Evolutionary conservation across 2,329 filamentous ascomycete genomes (phyloP).

Genomic region (Graphium sp.): DNA sequence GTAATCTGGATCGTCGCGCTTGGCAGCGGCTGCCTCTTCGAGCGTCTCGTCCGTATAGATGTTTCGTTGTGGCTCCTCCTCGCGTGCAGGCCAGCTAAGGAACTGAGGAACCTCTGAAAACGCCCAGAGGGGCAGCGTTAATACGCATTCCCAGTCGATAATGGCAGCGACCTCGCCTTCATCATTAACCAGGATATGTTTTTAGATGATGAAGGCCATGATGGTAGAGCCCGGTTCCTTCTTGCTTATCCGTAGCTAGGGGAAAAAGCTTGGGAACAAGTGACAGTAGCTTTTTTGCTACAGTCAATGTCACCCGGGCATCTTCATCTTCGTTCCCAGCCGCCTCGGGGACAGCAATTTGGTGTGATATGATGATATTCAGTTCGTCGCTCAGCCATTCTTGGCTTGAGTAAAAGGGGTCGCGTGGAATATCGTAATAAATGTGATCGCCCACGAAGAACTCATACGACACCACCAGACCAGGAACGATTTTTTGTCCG

Average conservation of each 20-base stretch:
- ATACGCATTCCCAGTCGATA: slow-evolving; percentile 25
- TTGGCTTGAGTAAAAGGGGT: slow-evolving; percentile 18
- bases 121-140: slow-evolving; percentile 19
- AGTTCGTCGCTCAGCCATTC: slow-evolving; percentile 18
- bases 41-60: slow-evolving; percentile 12
- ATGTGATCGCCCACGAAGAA: slow-evolving; percentile 16
- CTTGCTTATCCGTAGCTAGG: slow-evolving; percentile 7
- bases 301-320: slow-evolving; percentile 9
- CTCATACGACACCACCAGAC: slow-evolving; percentile 13
- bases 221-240: slow-evolving; percentile 16
- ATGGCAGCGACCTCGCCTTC: slow-evolving; percentile 16
- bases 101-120: slow-evolving; percentile 16
- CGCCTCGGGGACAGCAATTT: slow-evolving; percentile 8
- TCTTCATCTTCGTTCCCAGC: slow-evolving; percentile 15
- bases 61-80: slow-evolving; percentile 14
- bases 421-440: slow-evolving; percentile 15
- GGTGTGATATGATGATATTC: slow-evolving; percentile 12
- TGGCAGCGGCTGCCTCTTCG: slow-evolving; percentile 4
- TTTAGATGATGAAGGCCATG: slow-evolving; percentile 17
- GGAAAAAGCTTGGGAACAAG: slow-evolving; percentile 16
- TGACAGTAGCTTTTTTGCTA: slow-evolving; percentile 11
- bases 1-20: slow-evolving; percentile 6
- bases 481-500: slow-evolving; percentile 6
- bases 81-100: slow-evolving; percentile 11
- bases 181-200: slow-evolving; percentile 22